phyloP scores from a whole-genome alignment of 2,329 filamentous ascomycete genomes.

The Rachicladosporium sp. region DNA sequence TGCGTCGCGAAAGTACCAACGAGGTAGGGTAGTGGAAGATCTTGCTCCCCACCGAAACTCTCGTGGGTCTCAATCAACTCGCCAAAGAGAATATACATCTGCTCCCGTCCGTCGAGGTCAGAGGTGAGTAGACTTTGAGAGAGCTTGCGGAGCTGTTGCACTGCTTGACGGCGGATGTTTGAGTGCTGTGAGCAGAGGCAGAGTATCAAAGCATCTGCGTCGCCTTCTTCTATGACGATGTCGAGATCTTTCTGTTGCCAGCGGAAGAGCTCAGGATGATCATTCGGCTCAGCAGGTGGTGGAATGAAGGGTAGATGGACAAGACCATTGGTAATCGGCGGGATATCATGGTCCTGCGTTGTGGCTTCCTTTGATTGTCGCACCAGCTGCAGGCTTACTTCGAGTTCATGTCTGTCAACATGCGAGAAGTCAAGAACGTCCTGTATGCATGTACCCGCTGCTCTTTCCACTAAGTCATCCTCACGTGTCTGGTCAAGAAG shows the following conservation, averaged over 20 bases:
- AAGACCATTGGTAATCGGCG: too few relatives aligned
- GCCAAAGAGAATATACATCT: conserved; percentile 66
- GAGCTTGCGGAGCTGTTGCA: conserved; percentile 55
- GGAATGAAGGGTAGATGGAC: conserved; percentile 18
- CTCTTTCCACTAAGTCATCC: too few relatives aligned
- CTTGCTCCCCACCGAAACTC: conserved; percentile 39
- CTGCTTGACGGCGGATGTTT: conserved; percentile 68
- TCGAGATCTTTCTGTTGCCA: conserved; percentile 71
- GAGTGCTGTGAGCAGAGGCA: conserved; percentile 64
- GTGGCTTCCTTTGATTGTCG: too few relatives aligned
- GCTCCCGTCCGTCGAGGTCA: conserved; percentile 60
- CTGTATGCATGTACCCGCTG: too few relatives aligned
- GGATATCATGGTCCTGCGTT: too few relatives aligned
- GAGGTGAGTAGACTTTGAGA: conserved; percentile 46
- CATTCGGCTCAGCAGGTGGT: conserved; percentile 30
- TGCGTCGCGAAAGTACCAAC: conserved; percentile 64
- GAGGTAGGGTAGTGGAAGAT: conserved; percentile 54
- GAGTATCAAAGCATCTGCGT: conserved; percentile 56
- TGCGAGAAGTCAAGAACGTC: too few relatives aligned
- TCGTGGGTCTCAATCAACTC: conserved; percentile 62
- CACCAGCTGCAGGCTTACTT: too few relatives aligned
- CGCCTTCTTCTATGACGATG: conserved; percentile 66
- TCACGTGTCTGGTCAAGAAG: background rate
- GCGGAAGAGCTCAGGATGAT: conserved; percentile 37
- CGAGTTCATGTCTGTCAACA: too few relatives aligned